Percentiles rank a stretch among this genome's conserved stretches.
These are phyloP conservation scores for Russula sp. DNA, from an alignment of 768 basidiomycete species.

Conservation along the genomic window DNA sequence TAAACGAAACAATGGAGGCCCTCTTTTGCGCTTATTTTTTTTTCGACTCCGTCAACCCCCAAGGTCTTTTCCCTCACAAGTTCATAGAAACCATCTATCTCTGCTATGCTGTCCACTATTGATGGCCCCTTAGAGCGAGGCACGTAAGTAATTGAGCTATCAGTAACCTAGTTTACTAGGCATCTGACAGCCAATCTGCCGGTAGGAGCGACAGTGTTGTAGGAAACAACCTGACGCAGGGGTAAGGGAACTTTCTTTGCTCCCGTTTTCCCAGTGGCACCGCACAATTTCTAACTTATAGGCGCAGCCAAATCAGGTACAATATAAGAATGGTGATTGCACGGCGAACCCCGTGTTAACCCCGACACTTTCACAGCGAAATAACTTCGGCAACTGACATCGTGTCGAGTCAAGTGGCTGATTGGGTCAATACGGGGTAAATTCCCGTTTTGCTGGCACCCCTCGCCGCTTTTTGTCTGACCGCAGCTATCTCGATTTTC, in stretches of 20 bases:
- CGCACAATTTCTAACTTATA: not conserved
- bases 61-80: no score
- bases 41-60: no score
- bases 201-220: not conserved
- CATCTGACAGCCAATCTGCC: not conserved
- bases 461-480: not conserved
- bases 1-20: no score
- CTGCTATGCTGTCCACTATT: not conserved
- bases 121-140: not conserved
- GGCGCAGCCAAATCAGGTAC: no score
- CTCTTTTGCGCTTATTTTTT: no score
- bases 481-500: not conserved
- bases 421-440: not conserved
- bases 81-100: not conserved
- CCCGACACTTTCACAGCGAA: not conserved
- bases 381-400: not conserved
- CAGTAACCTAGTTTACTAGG: not conserved
- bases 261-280: no score
- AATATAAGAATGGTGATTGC: no score
- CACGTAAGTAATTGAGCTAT: not conserved
- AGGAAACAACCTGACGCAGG: not conserved
- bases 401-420: not conserved
- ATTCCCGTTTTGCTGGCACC: not conserved
- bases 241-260: not conserved
- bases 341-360: no score